Percentiles rank a stretch among this genome's conserved stretches.
Conservation (phyloP, 345 rosid genomes). For the Acer saccharum region DNA sequence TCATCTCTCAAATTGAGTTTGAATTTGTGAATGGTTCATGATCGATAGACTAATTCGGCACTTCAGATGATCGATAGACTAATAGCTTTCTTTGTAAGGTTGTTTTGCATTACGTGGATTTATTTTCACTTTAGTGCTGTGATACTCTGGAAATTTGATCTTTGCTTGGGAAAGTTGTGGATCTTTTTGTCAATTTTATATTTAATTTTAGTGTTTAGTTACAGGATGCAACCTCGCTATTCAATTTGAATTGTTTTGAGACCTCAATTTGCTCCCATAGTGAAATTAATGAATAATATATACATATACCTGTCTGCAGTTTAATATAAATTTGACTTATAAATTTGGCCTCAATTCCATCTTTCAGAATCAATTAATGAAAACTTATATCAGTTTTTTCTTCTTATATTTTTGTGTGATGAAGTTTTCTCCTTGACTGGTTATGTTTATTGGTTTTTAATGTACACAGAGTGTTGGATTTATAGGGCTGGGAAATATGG, state of each 20-base stretch:
- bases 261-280: background rate
- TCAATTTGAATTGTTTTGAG: background rate
- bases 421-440: constrained; percentile 5
- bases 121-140: background rate
- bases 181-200: background rate
- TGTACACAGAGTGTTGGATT: constrained; percentile 78
- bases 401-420: background rate
- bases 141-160: background rate
- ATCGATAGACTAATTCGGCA: background rate
- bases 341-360: background rate
- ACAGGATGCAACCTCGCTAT: background rate
- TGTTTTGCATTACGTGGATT: background rate
- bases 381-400: background rate
- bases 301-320: background rate
- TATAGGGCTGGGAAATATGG: constrained; percentile 98
- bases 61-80: background rate
- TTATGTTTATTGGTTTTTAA: background rate
- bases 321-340: too few relatives aligned
- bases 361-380: background rate
- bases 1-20: too few relatives aligned
- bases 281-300: background rate
- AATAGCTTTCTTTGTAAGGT: background rate
- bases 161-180: too few relatives aligned
- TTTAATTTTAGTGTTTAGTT: background rate
- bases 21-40: too few relatives aligned